Evolutionary conservation across 768 basidiomycete species (phyloP).

Genomic region (Boletus eberwhitei): DNA sequence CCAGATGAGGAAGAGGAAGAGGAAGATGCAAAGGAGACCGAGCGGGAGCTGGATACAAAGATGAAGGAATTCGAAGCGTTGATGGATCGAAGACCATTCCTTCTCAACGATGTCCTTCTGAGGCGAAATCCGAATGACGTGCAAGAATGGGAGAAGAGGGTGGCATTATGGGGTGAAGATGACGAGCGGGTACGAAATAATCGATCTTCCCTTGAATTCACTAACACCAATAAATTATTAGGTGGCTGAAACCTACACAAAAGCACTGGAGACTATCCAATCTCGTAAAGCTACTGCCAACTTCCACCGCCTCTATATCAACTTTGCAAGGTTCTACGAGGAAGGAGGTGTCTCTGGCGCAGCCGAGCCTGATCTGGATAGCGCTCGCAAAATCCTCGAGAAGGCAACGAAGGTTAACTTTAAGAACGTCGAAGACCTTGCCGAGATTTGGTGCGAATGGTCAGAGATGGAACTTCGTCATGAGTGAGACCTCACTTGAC

Average conservation of each 20-base stretch:
- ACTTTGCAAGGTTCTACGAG: conserved; percentile 98
- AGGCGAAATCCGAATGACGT: conserved; percentile 96
- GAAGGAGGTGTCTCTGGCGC: conserved; percentile 81
- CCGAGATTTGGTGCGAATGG: conserved; percentile 99
- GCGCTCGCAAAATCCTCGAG: conserved; percentile 89
- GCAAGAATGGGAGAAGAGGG: conserved; percentile 98
- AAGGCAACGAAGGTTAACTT: conserved; percentile 91
- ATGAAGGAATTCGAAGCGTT: conserved; percentile 94
- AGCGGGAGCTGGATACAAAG: conserved; percentile 77
- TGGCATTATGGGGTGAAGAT: conserved; percentile 89
- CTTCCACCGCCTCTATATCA: conserved; percentile 84
- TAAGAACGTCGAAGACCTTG: conserved; percentile 94
- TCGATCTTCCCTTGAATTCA: background rate
- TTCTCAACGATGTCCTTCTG: conserved; percentile 92
- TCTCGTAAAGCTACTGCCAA: conserved; percentile 90
- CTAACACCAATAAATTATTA: conserved; percentile 27
- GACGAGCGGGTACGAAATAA: conserved; percentile 73
- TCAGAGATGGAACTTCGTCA: conserved; percentile 96
- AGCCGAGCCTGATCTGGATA: conserved; percentile 79
- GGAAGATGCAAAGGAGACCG: conserved; percentile 71
- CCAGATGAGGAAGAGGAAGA: conserved; percentile 78
- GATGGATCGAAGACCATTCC: conserved; percentile 93
- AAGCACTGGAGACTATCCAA: conserved; percentile 82
- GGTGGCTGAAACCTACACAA: conserved; percentile 92
- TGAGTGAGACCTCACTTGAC: conserved; percentile 57